These are phyloP conservation scores for Mycena latifolia DNA, from an alignment of 768 basidiomycete species.

Conservation along the genomic window DNA sequence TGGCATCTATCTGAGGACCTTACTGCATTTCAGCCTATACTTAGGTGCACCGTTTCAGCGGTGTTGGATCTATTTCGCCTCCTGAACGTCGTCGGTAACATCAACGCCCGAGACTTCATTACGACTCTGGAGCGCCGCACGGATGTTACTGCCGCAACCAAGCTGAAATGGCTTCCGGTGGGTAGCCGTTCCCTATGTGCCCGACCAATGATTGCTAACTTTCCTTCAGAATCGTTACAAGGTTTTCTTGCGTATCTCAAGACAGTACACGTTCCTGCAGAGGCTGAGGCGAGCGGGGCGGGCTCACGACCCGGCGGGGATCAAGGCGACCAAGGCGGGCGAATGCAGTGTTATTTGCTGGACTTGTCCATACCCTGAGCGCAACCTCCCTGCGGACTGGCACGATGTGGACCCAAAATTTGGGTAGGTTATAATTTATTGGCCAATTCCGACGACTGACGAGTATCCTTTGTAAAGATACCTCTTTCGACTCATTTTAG, in stretches of 20 bases:
- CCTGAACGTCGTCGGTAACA: no score
- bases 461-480: constrained; percentile 24
- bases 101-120: constrained; percentile 19
- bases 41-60: no score
- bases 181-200: no score
- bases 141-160: background rate
- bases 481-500: constrained; percentile 36
- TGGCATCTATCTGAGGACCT: no score
- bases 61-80: no score
- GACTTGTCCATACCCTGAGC: no score
- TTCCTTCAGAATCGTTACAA: constrained; percentile 19
- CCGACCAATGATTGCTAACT: no score
- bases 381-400: constrained; percentile 37
- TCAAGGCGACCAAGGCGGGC: constrained; percentile 7
- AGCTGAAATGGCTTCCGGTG: constrained; percentile 4
- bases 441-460: no score
- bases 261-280: background rate
- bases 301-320: constrained; percentile 25
- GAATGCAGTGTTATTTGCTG: no score
- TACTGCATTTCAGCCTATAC: no score
- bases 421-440: background rate
- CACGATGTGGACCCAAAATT: constrained; percentile 5
- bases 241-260: constrained; percentile 8
- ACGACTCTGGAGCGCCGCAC: constrained; percentile 13
- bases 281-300: constrained; percentile 10